Evolutionary conservation across 352 stramenopile genomes (phyloP).

Genomic region (Phytophthora syringae): DNA sequence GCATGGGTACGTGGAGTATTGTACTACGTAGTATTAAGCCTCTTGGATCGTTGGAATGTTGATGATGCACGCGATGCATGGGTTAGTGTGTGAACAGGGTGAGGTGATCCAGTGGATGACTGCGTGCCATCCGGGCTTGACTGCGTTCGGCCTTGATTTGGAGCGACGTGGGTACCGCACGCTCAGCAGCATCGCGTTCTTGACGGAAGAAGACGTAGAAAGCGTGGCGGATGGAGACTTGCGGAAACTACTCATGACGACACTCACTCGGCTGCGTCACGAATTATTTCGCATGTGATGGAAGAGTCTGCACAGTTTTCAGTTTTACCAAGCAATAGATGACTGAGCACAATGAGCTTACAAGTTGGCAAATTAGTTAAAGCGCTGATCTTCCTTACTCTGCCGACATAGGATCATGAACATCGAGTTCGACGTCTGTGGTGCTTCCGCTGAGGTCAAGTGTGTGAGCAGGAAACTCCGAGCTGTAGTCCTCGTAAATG

Average conservation of each 20-base stretch:
- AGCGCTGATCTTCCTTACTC: background rate
- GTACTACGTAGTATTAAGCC: too few relatives aligned
- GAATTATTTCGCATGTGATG: slow-evolving; percentile 85
- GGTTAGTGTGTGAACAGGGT: slow-evolving; percentile 75
- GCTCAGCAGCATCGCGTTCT: slow-evolving; percentile 83
- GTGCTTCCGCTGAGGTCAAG: background rate
- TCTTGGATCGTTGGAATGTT: background rate
- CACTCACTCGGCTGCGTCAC: slow-evolving; percentile 72
- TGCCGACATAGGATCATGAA: background rate
- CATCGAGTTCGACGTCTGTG: background rate
- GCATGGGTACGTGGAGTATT: slow-evolving; percentile 54
- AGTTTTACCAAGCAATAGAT: slow-evolving; percentile 28
- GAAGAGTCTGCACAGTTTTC: background rate
- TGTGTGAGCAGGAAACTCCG: background rate
- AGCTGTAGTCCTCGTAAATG: background rate
- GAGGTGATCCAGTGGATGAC: slow-evolving; percentile 88
- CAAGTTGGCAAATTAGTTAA: slow-evolving; percentile 3
- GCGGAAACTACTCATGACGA: slow-evolving; percentile 65
- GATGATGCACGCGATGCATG: background rate
- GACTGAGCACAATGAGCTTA: background rate
- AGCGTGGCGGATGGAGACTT: slow-evolving; percentile 36
- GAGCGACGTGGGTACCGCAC: slow-evolving; percentile 73
- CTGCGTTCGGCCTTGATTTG: slow-evolving; percentile 60
- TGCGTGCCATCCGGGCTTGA: slow-evolving; percentile 72
- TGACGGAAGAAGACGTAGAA: slow-evolving; percentile 75